Evolutionary conservation across 768 basidiomycete species (phyloP).

Genomic region (Russula abietina): DNA sequence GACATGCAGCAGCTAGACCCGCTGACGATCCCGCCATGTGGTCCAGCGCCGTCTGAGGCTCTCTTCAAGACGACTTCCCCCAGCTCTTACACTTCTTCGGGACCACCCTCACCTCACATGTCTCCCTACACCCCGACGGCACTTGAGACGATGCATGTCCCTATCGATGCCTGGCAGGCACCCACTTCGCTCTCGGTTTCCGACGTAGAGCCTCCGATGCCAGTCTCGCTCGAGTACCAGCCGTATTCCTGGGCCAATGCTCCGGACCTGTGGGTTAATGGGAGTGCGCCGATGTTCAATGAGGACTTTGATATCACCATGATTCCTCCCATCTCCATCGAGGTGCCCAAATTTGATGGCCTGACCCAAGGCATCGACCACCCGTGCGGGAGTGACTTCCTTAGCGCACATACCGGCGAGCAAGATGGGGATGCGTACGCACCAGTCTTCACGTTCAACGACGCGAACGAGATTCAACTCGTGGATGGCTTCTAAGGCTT

Average conservation of each 20-base stretch:
- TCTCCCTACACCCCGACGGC: constrained; percentile 18
- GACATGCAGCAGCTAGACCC: constrained; percentile 13
- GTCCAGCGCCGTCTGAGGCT: background rate
- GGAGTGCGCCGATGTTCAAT: constrained; percentile 39
- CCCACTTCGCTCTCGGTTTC: constrained; percentile 23
- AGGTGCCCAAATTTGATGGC: constrained; percentile 42
- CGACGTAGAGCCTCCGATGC: constrained; percentile 27
- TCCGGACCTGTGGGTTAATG: constrained; percentile 32
- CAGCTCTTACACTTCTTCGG: constrained; percentile 20
- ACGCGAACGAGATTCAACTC: constrained; percentile 12
- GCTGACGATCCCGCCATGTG: constrained; percentile 7
- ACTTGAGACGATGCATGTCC: constrained; percentile 23
- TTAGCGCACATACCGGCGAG: background rate
- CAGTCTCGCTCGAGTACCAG: constrained; percentile 27
- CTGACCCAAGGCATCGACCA: constrained; percentile 6
- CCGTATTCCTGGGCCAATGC: constrained; percentile 31
- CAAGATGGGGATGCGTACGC: constrained; percentile 19
- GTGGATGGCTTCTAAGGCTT: constrained; percentile 16
- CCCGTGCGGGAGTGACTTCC: constrained; percentile 11
- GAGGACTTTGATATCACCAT: constrained; percentile 64
- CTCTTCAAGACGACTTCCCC: constrained; percentile 19
- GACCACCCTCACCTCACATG: constrained; percentile 21
- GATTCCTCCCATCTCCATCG: constrained; percentile 61
- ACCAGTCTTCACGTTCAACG: constrained; percentile 23
- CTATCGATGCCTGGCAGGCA: constrained; percentile 22